Conservation (phyloP, 2,329 filamentous ascomycete genomes). For the Teratosphaeriaceae sp. region DNA sequence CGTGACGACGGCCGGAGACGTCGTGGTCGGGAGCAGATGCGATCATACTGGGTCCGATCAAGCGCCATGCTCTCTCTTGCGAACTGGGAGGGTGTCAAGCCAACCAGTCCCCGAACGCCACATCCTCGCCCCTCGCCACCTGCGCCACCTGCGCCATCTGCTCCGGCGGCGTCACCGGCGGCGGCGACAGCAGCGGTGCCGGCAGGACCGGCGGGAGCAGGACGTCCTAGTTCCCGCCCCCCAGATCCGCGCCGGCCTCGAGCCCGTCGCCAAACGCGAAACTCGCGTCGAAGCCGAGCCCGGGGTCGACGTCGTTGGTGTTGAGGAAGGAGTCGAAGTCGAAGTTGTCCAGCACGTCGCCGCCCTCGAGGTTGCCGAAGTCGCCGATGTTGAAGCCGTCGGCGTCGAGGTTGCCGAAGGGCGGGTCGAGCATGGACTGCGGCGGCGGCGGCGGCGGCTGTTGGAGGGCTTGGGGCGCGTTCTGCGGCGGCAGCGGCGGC, state of each 20-base stretch:
- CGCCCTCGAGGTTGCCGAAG: constrained; percentile 41
- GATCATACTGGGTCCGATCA: no score
- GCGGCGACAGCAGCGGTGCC: background rate
- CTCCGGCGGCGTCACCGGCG: background rate
- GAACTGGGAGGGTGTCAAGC: no score
- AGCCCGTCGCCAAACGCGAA: constrained; percentile 29
- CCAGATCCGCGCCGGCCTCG: constrained; percentile 13
- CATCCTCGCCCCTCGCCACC: background rate
- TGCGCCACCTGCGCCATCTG: background rate
- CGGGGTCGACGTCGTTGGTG: constrained; percentile 40
- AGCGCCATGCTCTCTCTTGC: no score
- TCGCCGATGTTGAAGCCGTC: constrained; percentile 32
- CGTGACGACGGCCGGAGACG: no score
- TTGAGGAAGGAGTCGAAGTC: constrained; percentile 63
- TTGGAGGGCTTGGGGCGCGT: background rate
- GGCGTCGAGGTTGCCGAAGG: constrained; percentile 34
- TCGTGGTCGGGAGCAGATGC: no score
- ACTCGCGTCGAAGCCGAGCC: constrained; percentile 32
- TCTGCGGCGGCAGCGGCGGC: background rate
- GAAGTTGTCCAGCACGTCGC: constrained; percentile 62
- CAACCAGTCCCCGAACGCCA: background rate
- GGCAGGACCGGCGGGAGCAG: background rate
- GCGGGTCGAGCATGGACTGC: constrained; percentile 13
- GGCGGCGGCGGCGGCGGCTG: background rate
- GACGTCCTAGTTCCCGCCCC: background rate